Evolutionary conservation across 331 rosid genomes (phyloP), one percentile per base, ranked within the genome.

Genomic region (Erythrophleum ivorense): DNA sequence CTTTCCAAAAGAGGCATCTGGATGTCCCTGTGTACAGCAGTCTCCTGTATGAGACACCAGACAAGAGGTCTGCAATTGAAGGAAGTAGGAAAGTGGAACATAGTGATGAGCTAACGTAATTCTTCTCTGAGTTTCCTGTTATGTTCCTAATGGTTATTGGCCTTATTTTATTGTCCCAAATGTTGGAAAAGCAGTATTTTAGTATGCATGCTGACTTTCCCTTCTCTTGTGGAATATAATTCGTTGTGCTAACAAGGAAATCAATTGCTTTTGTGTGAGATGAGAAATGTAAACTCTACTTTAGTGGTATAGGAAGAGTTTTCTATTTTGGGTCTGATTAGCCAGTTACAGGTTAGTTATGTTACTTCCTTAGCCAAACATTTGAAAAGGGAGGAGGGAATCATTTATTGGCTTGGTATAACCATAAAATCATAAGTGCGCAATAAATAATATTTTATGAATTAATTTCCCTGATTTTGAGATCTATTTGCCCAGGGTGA

Each of bases 21-120:
- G 84, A 36, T 83, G 91, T 91, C 76, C 98, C 99, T 40, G 77
- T 77, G 54, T 98, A 93, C 78, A 85, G 89, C 79, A 89, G 76
- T 83, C 90, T 92, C 57, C 87, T 93, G 73, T 93, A 88, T 79
- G 98, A 95, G 85, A 88, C 88, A 48, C 91, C 82, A 21, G 97
- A 89, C 84, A 91, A 88, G 82, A 80, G 54, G 83, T 93, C 97
- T 54, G 98, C 97, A 43, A 93, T 92, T 66, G 89, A 89, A 93
- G 99, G 98, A 89, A 95, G 97, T 81, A 95, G 97, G 79, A 95
- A 95, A 80, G 75, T 95, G 72, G 94, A 86, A 80, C 98, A 95
- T 64, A 95, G 88, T 59, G 84, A 95, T 57, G 98, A 93, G 81
- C 82, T 95, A 62, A 88, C 69, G 99, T 95, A 87, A 88, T 49